These are phyloP conservation scores for Laguncularia racemosa DNA, from an alignment of 345 rosid genomes.

Conservation along the genomic window DNA sequence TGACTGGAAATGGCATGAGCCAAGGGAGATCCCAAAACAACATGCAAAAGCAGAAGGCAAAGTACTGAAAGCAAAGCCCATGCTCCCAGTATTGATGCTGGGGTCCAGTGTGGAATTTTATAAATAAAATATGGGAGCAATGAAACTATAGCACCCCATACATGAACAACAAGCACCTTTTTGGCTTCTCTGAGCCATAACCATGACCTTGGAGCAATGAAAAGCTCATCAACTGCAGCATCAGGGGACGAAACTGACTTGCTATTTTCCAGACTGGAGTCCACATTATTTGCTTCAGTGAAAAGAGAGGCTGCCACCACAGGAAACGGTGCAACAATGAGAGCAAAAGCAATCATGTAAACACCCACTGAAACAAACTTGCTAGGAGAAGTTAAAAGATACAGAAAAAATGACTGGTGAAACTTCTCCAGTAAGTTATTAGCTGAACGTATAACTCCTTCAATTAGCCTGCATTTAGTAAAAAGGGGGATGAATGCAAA, in stretches of 20 bases:
- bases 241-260: conserved; percentile 8
- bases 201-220: conserved; percentile 43
- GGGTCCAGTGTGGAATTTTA: conserved; percentile 46
- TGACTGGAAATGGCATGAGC: conserved; percentile 15
- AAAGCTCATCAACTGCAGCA: conserved; percentile 13
- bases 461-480: conserved; percentile 65
- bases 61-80: conserved; percentile 55
- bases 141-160: conserved; percentile 59
- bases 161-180: conserved; percentile 56
- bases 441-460: conserved; percentile 83
- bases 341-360: conserved; percentile 92
- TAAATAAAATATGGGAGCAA: conserved; percentile 66
- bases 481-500: conserved; percentile 8
- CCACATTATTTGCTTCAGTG: conserved; percentile 34
- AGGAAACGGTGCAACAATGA: conserved; percentile 86
- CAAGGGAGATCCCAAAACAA: conserved; percentile 38
- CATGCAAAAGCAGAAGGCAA: conserved; percentile 36
- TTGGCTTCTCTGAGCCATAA: conserved; percentile 75
- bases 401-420: conserved; percentile 92
- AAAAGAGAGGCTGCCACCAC: conserved; percentile 84
- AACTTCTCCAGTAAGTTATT: conserved; percentile 96
- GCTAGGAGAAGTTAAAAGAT: conserved; percentile 74
- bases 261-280: conserved; percentile 17
- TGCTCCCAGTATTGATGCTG: conserved; percentile 36
- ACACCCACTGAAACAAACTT: conserved; percentile 92